Percentiles rank a stretch among this genome's conserved stretches.
Conservation (phyloP, 371 early-diverging fungal species). For the Lichtheimia ornata region DNA sequence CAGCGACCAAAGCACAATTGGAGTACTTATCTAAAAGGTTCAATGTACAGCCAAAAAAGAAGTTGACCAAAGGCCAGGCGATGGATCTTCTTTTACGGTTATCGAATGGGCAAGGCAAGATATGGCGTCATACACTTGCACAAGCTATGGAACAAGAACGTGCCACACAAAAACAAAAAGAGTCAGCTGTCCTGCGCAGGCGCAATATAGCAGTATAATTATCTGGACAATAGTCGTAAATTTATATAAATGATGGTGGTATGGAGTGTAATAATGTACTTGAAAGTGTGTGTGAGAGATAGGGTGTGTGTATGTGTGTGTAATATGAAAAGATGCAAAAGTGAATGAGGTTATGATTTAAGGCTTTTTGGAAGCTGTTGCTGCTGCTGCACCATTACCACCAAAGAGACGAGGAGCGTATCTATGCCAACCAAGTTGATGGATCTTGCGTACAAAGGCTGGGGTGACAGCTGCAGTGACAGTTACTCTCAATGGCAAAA, state of each 20-base stretch:
- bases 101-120: too few species aligned
- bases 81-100: constrained; percentile 53
- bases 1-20: constrained; percentile 56
- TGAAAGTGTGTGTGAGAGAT: background rate
- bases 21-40: constrained; percentile 29
- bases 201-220: too few species aligned
- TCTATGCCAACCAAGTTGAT: constrained; percentile 38
- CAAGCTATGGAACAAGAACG: too few species aligned
- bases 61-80: constrained; percentile 59
- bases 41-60: constrained; percentile 16
- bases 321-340: background rate
- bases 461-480: constrained; percentile 52
- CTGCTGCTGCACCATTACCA: constrained; percentile 3
- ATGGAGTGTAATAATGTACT: background rate
- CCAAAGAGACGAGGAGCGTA: constrained; percentile 39
- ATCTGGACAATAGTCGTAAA: too few species aligned
- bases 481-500: constrained; percentile 47
- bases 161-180: too few species aligned
- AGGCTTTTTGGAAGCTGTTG: background rate
- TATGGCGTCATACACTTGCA: too few species aligned
- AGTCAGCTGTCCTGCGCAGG: too few species aligned
- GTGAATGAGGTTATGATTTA: background rate
- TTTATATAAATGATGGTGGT: background rate
- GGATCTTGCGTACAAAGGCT: constrained; percentile 42
- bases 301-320: background rate